Evolutionary conservation across 108 stramenopile genomes (phyloP), one percentile per base, ranked within the genome.

Genomic region (Conticribra weissflogii): DNA sequence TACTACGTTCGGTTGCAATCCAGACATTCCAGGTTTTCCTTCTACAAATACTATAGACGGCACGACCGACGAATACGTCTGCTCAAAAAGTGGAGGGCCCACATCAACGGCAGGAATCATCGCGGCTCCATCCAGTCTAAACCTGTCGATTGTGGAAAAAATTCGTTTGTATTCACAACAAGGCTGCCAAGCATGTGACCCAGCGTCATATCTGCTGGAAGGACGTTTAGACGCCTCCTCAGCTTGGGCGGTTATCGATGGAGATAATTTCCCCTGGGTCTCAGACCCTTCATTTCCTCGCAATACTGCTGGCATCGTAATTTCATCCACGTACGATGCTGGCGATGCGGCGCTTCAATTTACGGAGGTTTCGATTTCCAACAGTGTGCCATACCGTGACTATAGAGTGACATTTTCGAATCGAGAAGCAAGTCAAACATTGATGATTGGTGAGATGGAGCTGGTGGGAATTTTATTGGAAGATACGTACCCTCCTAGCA

Each of bases 131-230:
- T 16, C 48, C 25, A 63, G 27, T 17, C 31, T 27, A 5, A 48
- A 33, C 19, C 4, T 59, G 55, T 28, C 58, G 31, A 66, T 74
- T 48, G 66, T 46, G 3, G 68, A 74, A 61, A 52, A 67, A 19
- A 14, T 74, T 21, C 57, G 72, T 34, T 3, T 74, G 15, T 74
- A 74, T 34, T 19, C 72, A n/a, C 72, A 74, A 18, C 58, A 74
- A 19, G 68, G 68, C 34, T 74, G 72, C 30, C 45, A 31, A 2
- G 54, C 58, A 8, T 74, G 72, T 28, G 72, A 74, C 57, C 56
- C 57, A 22, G 72, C 68, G 16, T 59, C 66, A 16, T 68, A 50
- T 27, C 25, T 74, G 19, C 18, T 74, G 21, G 55, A 58, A 36
- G 72, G 72, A 30, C 66, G 72, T 24, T 24, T 29, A 53, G 63